These are phyloP conservation scores for Tardiomyces digboiensis DNA, from an alignment of 1,139 yeast species.

Conservation along the genomic window DNA sequence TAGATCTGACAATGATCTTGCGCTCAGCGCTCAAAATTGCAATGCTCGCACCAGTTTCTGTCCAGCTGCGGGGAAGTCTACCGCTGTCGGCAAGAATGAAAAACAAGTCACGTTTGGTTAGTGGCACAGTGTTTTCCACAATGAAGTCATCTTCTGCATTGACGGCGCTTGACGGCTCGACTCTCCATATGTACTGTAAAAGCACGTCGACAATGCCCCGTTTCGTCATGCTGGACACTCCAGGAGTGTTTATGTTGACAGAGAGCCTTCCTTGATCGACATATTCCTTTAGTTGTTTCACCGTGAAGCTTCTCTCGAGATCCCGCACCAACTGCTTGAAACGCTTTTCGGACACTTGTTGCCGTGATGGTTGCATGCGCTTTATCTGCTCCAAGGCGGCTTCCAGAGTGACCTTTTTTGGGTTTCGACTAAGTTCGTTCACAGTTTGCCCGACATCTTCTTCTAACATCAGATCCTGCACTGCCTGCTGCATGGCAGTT, in stretches of 20 bases:
- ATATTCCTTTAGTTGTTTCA: neutral
- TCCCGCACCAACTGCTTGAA: neutral
- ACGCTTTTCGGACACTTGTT: neutral
- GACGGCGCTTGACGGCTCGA: slow-evolving; percentile 21
- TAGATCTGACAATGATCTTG: slow-evolving; percentile 27
- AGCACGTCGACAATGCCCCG: slow-evolving; percentile 18
- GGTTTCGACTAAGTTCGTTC: neutral
- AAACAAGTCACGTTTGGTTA: slow-evolving; percentile 36
- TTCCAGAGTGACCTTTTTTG: neutral
- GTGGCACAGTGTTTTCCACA: slow-evolving; percentile 28
- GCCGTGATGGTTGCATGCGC: neutral
- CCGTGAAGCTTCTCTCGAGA: neutral
- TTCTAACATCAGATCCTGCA: neutral
- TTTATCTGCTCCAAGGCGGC: neutral
- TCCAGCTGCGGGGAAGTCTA: slow-evolving; percentile 35
- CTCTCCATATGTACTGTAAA: slow-evolving; percentile 31
- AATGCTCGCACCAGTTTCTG: slow-evolving; percentile 44
- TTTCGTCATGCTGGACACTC: slow-evolving; percentile 4
- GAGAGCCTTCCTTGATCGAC: neutral
- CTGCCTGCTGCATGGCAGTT: neutral
- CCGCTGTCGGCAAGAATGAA: slow-evolving; percentile 38
- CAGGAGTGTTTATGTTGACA: neutral
- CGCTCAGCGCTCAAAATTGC: slow-evolving; percentile 30
- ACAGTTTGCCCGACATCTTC: neutral
- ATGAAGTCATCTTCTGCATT: slow-evolving; percentile 34